Evolutionary conservation across 768 basidiomycete genomes (phyloP).

Genomic region (Russula ochroleuca): DNA sequence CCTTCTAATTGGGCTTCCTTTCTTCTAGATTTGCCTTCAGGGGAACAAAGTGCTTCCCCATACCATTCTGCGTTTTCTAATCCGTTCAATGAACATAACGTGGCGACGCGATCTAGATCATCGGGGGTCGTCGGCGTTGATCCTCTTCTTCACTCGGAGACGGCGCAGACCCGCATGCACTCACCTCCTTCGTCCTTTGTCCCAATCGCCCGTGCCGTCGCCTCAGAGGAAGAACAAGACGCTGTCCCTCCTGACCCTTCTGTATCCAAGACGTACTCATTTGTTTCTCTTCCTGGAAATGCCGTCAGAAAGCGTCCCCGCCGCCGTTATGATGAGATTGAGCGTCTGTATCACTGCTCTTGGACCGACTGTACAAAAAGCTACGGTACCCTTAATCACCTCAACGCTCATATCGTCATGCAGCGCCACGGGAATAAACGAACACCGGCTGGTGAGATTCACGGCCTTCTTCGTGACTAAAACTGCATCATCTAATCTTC

Average conservation of each 20-base stretch:
- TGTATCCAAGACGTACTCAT: constrained; percentile 68
- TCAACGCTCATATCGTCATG: constrained; percentile 98
- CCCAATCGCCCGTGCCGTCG: constrained; percentile 22
- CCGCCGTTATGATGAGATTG: constrained; percentile 90
- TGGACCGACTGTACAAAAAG: constrained; percentile 59
- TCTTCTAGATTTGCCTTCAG: constrained; percentile 21
- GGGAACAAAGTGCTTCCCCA: constrained; percentile 16
- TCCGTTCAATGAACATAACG: constrained; percentile 15
- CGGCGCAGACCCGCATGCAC: constrained; percentile 16
- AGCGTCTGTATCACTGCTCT: constrained; percentile 85
- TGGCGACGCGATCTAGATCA: constrained; percentile 17
- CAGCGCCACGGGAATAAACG: constrained; percentile 92
- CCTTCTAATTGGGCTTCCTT: constrained; percentile 17
- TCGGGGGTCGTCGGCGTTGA: constrained; percentile 12
- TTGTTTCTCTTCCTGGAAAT: constrained; percentile 77
- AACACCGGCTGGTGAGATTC: constrained; percentile 75
- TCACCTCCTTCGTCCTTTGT: constrained; percentile 19
- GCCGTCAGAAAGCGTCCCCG: constrained; percentile 80
- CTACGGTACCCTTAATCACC: constrained; percentile 93
- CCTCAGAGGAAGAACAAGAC: constrained; percentile 30
- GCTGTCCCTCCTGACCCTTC: constrained; percentile 19
- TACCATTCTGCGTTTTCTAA: constrained; percentile 17
- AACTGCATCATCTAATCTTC: constrained; percentile 22
- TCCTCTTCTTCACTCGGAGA: constrained; percentile 16
- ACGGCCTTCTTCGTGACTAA: not conserved